These are phyloP conservation scores for Nissolia schottii DNA, from an alignment of 306 rosid genomes.

Conservation along the genomic window DNA sequence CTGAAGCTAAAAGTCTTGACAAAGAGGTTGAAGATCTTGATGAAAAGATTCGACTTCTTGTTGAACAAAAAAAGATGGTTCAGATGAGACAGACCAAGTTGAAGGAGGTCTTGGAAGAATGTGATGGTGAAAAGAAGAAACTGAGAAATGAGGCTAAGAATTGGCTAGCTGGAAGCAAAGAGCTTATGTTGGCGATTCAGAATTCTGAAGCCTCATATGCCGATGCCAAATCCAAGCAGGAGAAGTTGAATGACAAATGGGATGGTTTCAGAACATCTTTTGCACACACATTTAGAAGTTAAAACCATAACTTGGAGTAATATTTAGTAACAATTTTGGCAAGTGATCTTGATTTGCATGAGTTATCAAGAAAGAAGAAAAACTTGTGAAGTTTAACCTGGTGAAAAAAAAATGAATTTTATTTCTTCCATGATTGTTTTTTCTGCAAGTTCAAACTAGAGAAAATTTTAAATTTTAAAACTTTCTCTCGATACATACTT, in stretches of 20 bases:
- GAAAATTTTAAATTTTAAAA: not conserved
- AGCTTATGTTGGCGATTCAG: not conserved
- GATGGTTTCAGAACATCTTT: constrained; percentile 12
- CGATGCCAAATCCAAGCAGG: not conserved
- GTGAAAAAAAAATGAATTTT: not conserved
- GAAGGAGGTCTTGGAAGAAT: constrained; percentile 3
- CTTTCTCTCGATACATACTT: not conserved
- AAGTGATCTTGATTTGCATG: not conserved
- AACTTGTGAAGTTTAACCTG: not conserved
- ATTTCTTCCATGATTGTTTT: no score
- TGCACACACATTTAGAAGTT: not conserved
- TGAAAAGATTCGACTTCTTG: constrained; percentile 2
- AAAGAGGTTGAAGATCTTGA: not conserved
- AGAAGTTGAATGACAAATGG: constrained; percentile 18
- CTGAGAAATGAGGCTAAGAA: constrained; percentile 8
- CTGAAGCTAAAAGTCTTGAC: not conserved
- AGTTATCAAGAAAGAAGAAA: not conserved
- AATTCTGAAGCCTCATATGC: not conserved
- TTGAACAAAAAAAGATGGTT: not conserved
- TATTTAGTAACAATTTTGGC: not conserved
- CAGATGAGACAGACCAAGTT: not conserved
- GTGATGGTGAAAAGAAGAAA: constrained; percentile 8
- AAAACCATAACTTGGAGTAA: not conserved
- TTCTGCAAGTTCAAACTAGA: not conserved
- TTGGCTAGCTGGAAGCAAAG: not conserved